Percentiles rank a stretch among this genome's conserved stretches.
Evolutionary conservation across 148 eudicot genomes (phyloP).

Genomic region (Pharnaceum exiguum): DNA sequence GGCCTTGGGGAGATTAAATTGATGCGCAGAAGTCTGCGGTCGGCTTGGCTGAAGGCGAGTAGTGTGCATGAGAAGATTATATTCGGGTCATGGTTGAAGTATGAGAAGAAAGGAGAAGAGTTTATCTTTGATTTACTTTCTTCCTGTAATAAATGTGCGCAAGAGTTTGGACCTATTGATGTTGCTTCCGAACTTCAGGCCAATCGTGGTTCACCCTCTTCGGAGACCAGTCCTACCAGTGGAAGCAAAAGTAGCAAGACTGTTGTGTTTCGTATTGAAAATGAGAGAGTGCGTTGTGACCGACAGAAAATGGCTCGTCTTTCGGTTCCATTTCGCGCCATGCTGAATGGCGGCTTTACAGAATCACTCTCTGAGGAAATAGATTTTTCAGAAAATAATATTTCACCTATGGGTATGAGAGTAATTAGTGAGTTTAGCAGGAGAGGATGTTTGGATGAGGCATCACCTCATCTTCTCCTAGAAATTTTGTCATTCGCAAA

Average conservation of each 20-base stretch:
- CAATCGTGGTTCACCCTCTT: constrained; percentile 11
- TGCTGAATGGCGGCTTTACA: constrained; percentile 85
- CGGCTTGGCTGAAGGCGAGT: constrained; percentile 79
- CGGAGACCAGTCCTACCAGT: constrained; percentile 7
- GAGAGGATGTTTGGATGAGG: constrained; percentile 43
- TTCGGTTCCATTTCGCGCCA: constrained; percentile 82
- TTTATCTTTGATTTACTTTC: constrained; percentile 61
- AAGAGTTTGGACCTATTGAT: constrained; percentile 63
- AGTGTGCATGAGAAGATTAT: constrained; percentile 71
- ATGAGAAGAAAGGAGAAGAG: constrained; percentile 90
- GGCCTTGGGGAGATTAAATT: constrained; percentile 89
- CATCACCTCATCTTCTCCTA: constrained; percentile 49
- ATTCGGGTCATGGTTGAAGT: constrained; percentile 88
- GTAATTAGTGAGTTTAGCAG: constrained; percentile 57
- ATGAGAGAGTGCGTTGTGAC: constrained; percentile 68
- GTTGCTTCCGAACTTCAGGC: constrained; percentile 63
- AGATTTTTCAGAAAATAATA: constrained; percentile 67
- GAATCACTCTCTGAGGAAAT: constrained; percentile 71
- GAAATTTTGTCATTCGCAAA: constrained; percentile 75
- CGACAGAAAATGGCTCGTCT: constrained; percentile 73
- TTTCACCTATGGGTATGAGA: constrained; percentile 74
- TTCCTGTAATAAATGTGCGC: constrained; percentile 67
- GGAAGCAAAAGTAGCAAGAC: constrained; percentile 26
- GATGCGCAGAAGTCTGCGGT: constrained; percentile 85
- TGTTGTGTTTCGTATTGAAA: constrained; percentile 65